phyloP scores from a whole-genome alignment of 805 yeast species.

The Metschnikowia lunata region DNA sequence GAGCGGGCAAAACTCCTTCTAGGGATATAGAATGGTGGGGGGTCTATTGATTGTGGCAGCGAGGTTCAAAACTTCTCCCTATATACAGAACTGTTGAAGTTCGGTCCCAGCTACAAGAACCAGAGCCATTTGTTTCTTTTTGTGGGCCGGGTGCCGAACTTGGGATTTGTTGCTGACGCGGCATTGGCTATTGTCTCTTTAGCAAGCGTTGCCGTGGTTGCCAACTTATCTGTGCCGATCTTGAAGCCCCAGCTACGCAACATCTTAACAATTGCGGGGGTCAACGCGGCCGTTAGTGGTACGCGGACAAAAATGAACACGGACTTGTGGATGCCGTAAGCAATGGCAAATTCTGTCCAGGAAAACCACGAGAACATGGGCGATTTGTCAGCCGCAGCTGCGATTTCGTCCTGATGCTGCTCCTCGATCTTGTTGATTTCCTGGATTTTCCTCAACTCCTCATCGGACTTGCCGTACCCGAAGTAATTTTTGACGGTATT shows the following conservation, averaged over 20 bases:
- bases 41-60: background rate
- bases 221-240: constrained; percentile 51
- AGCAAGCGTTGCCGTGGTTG: constrained; percentile 32
- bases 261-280: constrained; percentile 68
- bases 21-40: constrained; percentile 46
- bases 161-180: constrained; percentile 38
- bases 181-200: constrained; percentile 28
- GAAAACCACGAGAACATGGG: constrained; percentile 36
- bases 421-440: constrained; percentile 31
- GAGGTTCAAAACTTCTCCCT: background rate
- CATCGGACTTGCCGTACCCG: constrained; percentile 56
- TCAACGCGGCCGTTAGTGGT: constrained; percentile 88
- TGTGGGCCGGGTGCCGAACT: constrained; percentile 51
- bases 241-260: constrained; percentile 78
- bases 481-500: constrained; percentile 53
- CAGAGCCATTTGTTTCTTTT: constrained; percentile 56
- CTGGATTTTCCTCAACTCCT: constrained; percentile 35
- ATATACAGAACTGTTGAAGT: background rate
- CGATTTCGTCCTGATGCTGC: constrained; percentile 20
- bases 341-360: constrained; percentile 82
- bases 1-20: constrained; percentile 74
- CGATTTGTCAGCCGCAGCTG: constrained; percentile 16
- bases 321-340: constrained; percentile 90
- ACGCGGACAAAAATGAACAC: constrained; percentile 69
- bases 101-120: constrained; percentile 42